These are phyloP conservation scores for Trichosanthes truncata DNA, from an alignment of 306 rosid species.

Conservation along the genomic window DNA sequence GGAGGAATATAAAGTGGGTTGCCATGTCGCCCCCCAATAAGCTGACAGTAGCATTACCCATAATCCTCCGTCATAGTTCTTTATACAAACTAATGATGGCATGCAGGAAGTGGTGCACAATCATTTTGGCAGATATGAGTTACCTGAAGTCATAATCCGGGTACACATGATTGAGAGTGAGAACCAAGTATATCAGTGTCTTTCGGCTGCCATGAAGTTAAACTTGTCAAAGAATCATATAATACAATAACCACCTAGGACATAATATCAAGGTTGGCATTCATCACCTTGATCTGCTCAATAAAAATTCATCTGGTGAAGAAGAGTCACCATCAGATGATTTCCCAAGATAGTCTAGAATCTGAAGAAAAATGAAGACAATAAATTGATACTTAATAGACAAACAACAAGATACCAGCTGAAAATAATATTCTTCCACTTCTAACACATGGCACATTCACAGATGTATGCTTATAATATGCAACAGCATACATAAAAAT, in stretches of 20 bases:
- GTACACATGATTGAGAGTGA: conserved; percentile 84
- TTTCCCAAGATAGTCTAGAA: conserved; percentile 74
- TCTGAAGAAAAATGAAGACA: conserved; percentile 33
- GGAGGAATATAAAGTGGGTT: conserved; percentile 82
- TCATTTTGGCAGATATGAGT: conserved; percentile 4
- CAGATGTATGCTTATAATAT: not conserved
- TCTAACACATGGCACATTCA: not conserved
- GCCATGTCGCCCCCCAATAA: conserved; percentile 95
- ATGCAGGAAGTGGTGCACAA: conserved; percentile 24
- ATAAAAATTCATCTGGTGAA: conserved; percentile 50
- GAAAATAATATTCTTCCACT: not conserved
- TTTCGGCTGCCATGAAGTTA: conserved; percentile 63
- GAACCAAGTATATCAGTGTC: conserved; percentile 87
- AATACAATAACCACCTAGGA: conserved; percentile 19
- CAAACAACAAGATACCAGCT: not conserved
- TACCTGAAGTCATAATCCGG: conserved; percentile 99
- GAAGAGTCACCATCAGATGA: conserved; percentile 67
- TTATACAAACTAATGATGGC: not conserved
- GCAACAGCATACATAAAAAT: not conserved
- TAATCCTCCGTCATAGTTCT: conserved; percentile 50
- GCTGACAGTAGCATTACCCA: conserved; percentile 99
- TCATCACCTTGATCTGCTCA: conserved; percentile 67
- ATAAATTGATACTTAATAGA: not conserved
- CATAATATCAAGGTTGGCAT: conserved; percentile 18
- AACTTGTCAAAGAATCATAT: conserved; percentile 20